Evolutionary conservation across 2,329 filamentous ascomycete genomes (phyloP).

Genomic region (Dothistroma pini): DNA sequence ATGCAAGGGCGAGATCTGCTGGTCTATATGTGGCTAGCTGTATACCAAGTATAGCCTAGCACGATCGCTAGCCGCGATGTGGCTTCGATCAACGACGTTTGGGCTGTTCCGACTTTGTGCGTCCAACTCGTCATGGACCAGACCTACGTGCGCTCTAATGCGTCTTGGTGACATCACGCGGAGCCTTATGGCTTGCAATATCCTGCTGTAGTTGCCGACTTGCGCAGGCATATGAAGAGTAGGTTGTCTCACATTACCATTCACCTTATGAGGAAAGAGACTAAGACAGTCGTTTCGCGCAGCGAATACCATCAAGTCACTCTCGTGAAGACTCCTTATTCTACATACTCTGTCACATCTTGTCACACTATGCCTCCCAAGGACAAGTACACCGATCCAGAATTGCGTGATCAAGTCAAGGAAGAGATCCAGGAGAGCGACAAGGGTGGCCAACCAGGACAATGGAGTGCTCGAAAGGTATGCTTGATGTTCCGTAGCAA

Average conservation of each 20-base stretch:
- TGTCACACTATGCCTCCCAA: constrained; percentile 40
- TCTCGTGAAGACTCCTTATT: not conserved
- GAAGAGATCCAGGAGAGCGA: constrained; percentile 45
- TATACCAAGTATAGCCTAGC: not conserved
- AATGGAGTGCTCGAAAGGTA: constrained; percentile 49
- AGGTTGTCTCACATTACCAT: not conserved
- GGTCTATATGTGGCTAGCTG: not conserved
- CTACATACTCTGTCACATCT: not conserved
- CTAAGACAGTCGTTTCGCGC: not conserved
- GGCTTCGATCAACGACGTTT: not conserved
- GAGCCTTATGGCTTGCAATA: not conserved
- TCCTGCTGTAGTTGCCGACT: not conserved
- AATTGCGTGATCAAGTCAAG: constrained; percentile 47
- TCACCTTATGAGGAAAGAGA: not conserved
- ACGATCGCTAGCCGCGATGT: not conserved
- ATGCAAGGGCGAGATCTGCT: not conserved
- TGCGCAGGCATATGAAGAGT: not conserved
- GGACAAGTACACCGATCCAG: constrained; percentile 48
- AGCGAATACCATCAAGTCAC: not conserved
- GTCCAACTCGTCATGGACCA: not conserved
- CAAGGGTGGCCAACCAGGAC: constrained; percentile 47
- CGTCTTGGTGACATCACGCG: not conserved
- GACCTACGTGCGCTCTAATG: not conserved
- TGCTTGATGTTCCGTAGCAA: not conserved
- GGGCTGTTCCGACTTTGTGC: not conserved